phyloP scores from a whole-genome alignment of 768 basidiomycete genomes.

The Boletus bicolor region DNA sequence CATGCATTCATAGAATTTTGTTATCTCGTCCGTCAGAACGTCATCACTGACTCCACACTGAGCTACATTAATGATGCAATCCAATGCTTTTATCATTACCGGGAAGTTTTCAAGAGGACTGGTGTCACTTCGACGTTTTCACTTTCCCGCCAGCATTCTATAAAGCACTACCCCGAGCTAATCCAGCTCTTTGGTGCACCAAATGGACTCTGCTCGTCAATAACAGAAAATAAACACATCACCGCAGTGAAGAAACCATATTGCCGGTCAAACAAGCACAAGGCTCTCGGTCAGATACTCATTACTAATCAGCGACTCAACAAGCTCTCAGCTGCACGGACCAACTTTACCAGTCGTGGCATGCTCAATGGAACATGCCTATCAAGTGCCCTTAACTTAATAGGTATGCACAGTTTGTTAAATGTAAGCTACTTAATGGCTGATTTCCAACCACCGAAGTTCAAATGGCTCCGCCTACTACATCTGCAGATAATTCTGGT shows the following conservation, averaged over 20 bases:
- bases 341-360: too few relatives aligned
- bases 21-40: background rate
- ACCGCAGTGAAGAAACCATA: constrained; percentile 37
- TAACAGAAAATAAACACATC: constrained; percentile 36
- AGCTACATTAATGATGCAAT: background rate
- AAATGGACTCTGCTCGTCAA: constrained; percentile 37
- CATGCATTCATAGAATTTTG: background rate
- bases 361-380: too few relatives aligned
- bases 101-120: constrained; percentile 11
- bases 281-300: too few relatives aligned
- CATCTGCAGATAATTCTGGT: too few relatives aligned
- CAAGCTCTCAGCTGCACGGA: too few relatives aligned
- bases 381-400: too few relatives aligned
- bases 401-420: too few relatives aligned
- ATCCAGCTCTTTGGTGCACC: constrained; percentile 33
- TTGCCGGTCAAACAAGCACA: constrained; percentile 14
- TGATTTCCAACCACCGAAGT: too few relatives aligned
- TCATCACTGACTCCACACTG: background rate
- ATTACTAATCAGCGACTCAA: too few relatives aligned
- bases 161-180: constrained; percentile 28
- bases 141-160: constrained; percentile 28
- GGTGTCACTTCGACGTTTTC: constrained; percentile 7
- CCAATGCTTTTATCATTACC: constrained; percentile 20
- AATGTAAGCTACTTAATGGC: too few relatives aligned
- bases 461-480: too few relatives aligned